Percentiles rank a stretch among this genome's conserved stretches.
Conservation (phyloP, 2,329 filamentous ascomycete species). For the Penicillium sp. region DNA sequence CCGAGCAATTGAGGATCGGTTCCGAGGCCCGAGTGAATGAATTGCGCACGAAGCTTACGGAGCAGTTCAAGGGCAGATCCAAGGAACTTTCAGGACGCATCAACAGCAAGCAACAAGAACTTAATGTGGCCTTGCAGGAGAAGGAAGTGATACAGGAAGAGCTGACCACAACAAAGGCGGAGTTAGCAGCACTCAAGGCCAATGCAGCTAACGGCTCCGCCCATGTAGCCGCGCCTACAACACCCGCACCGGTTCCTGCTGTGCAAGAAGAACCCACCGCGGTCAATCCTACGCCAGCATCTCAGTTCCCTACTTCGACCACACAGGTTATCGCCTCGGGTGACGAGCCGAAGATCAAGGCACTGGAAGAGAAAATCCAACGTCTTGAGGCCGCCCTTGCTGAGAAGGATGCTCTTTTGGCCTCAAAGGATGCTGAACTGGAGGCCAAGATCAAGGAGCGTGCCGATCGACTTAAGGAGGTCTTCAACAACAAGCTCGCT, state of each 20-base stretch:
- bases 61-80: conserved; percentile 54
- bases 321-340: conserved; percentile 23
- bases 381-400: conserved; percentile 52
- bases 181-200: conserved; percentile 49
- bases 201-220: conserved; percentile 54
- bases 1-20: conserved; percentile 46
- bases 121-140: conserved; percentile 54
- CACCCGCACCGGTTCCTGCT: conserved; percentile 20
- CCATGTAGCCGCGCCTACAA: conserved; percentile 26
- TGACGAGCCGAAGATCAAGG: conserved; percentile 59
- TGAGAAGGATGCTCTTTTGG: conserved; percentile 46
- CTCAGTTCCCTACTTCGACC: conserved; percentile 30
- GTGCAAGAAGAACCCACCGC: conserved; percentile 44
- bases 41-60: conserved; percentile 45
- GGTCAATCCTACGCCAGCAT: conserved; percentile 31
- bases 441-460: conserved; percentile 50
- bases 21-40: conserved; percentile 51
- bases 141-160: conserved; percentile 68
- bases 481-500: conserved; percentile 66
- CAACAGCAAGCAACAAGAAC: conserved; percentile 50
- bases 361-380: conserved; percentile 60
- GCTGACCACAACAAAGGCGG: conserved; percentile 60
- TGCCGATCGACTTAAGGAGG: conserved; percentile 62
- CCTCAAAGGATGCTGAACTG: conserved; percentile 50
- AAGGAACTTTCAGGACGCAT: conserved; percentile 66